Evolutionary conservation across 768 basidiomycete species (phyloP).

Genomic region (Termitomyces sp.): DNA sequence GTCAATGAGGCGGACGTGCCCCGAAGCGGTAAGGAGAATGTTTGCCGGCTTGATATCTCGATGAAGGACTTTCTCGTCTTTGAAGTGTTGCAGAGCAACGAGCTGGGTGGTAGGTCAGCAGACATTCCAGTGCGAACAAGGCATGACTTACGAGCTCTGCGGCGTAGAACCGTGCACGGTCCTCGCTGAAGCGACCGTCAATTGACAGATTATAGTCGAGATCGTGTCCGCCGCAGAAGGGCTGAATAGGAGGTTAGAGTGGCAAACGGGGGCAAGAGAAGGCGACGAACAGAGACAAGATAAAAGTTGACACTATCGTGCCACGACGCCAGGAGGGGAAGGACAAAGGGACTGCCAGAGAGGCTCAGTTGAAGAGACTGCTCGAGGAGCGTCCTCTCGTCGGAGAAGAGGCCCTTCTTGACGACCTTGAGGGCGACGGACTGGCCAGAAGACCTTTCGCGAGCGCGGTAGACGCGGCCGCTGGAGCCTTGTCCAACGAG

Average conservation of each 20-base stretch:
- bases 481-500: conserved; percentile 3
- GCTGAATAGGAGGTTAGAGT: neutral
- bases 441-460: neutral
- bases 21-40: neutral
- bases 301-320: conserved; percentile 9
- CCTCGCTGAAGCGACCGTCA: neutral
- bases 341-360: neutral
- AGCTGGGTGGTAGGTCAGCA: conserved; percentile 28
- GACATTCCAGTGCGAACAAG: neutral
- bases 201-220: neutral
- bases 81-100: conserved; percentile 20
- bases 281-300: conserved; percentile 6
- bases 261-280: neutral
- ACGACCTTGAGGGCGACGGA: conserved; percentile 8
- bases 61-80: neutral
- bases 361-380: neutral
- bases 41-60: conserved; percentile 13
- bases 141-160: conserved; percentile 6
- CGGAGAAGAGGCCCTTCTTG: neutral
- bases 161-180: neutral
- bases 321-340: conserved; percentile 5
- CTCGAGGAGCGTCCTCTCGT: neutral
- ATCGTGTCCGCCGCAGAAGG: conserved; percentile 3
- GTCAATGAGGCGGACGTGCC: conserved; percentile 7
- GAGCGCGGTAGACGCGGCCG: conserved; percentile 1